A percentile compares a stretch with the other conserved stretches of the same genome.
Conservation (phyloP, 106 monocot genomes). For the Gastrodia elata region DNA sequence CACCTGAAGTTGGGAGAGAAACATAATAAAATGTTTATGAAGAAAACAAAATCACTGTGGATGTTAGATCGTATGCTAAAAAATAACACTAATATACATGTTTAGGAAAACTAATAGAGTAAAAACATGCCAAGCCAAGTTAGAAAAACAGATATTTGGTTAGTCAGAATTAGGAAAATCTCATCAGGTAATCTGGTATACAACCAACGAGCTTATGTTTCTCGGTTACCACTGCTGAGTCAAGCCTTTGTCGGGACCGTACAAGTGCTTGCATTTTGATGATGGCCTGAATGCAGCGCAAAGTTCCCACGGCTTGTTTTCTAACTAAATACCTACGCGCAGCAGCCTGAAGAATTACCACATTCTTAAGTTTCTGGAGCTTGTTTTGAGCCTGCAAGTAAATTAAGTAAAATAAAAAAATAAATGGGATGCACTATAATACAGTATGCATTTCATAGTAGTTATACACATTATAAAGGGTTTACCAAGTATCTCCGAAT, state of each 20-base stretch:
- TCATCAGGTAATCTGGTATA: background rate
- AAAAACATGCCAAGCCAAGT: no score
- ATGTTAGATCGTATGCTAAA: background rate
- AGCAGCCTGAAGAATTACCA: constrained; percentile 82
- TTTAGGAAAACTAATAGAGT: background rate
- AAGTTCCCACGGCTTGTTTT: constrained; percentile 66
- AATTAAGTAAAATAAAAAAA: background rate
- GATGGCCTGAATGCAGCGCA: constrained; percentile 73
- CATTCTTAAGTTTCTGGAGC: constrained; percentile 35
- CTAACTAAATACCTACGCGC: constrained; percentile 70
- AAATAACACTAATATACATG: background rate
- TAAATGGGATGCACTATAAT: no score
- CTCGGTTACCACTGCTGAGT: background rate
- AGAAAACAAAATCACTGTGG: background rate
- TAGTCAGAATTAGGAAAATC: background rate
- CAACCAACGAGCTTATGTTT: background rate
- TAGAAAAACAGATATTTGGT: background rate
- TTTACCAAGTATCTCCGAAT: constrained; percentile 68
- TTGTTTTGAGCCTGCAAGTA: constrained; percentile 45
- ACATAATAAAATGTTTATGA: background rate
- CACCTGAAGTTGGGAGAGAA: background rate
- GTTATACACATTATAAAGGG: background rate
- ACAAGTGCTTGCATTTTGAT: constrained; percentile 79
- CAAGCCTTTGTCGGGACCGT: constrained; percentile 37
- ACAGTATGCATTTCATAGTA: background rate